A percentile compares a stretch with the other conserved stretches of the same genome.
Conservation (phyloP, 306 rosid species). For the Cicer judaicum region DNA sequence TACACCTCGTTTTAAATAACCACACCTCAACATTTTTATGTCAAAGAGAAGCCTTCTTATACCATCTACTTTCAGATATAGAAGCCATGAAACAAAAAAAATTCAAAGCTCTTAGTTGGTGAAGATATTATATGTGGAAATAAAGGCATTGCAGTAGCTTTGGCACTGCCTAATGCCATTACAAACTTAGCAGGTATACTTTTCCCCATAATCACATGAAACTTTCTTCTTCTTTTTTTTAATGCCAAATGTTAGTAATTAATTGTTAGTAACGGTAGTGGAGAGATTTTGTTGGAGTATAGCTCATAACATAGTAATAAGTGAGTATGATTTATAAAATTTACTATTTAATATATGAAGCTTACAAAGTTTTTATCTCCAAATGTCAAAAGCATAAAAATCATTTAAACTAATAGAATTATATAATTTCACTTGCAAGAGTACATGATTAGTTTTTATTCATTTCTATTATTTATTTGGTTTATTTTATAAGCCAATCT, state of each 20-base stretch:
- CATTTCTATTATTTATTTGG: conserved; percentile 27
- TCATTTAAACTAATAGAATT: background rate
- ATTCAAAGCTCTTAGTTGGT: conserved; percentile 80
- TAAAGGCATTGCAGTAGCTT: conserved; percentile 75
- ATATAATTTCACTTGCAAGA: conserved; percentile 30
- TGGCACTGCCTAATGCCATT: conserved; percentile 84
- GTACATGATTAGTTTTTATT: conserved; percentile 10
- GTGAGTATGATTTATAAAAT: background rate
- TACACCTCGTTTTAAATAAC: too few species aligned
- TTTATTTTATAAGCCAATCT: conserved; percentile 21
- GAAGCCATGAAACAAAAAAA: conserved; percentile 82
- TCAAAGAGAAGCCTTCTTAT: conserved; percentile 65
- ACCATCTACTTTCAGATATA: conserved; percentile 61
- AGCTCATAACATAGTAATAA: too few species aligned
- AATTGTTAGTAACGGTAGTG: background rate
- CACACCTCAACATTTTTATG: conserved; percentile 52
- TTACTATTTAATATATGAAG: background rate
- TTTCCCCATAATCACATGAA: background rate
- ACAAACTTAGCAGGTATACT: conserved; percentile 75
- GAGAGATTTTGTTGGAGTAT: too few species aligned
- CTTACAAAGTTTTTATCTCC: conserved; percentile 5
- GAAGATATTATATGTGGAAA: conserved; percentile 90
- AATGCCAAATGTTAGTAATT: background rate
- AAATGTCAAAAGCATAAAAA: background rate
- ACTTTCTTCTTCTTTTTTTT: background rate